Evolutionary conservation across 2,329 filamentous ascomycete genomes (phyloP), one percentile per base, ranked within the genome.

Genomic region (Beauveria medogensis): DNA sequence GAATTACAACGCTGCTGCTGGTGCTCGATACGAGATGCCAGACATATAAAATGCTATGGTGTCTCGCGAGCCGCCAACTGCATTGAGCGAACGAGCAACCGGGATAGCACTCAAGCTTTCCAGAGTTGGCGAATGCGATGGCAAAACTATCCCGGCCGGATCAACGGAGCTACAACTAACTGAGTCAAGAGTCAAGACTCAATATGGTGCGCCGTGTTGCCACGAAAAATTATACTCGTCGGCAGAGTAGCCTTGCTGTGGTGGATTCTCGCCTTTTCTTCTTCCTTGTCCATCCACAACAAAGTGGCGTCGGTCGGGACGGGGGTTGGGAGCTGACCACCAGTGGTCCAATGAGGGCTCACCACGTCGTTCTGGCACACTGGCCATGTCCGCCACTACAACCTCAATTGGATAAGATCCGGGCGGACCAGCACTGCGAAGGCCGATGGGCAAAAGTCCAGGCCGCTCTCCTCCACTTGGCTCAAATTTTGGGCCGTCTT

Each of bases 351-450:
- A 62, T 62, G 60, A 62, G 60, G 30, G 55, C 34, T 55, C 50
- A 59, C 60, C 60, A 62, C 60, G 60, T 62, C 51, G 53, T 62
- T 55, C 55, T 62, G 55, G 46, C 60, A 59, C 60, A 62, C 55
- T 40, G 54, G 50, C 53, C 46, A 61, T 52, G 47, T 57, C 59
- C 59, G 57, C 59, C 59, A 52, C 53, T 46, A 51, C 46, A 40
- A 47, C 46, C 46, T 51, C 59, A 47, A 61, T 57, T 56, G 59
- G 59, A 57, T 40, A 57, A 57, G 59, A 57, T 61, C 37, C 22
- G 59, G 59, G 46, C 59, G 53, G 53, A 44, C 52, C 52, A 56
- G 46, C 22, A 61, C 37, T 57, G 59, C 59, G 59, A 61, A 52
- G 52, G 43, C 59, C 53, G 59, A 57, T 56, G 54, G 47, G 37